These are phyloP conservation scores for Cryphonectria nitschkei DNA, from an alignment of 2,329 filamentous ascomycete species.

Conservation along the genomic window DNA sequence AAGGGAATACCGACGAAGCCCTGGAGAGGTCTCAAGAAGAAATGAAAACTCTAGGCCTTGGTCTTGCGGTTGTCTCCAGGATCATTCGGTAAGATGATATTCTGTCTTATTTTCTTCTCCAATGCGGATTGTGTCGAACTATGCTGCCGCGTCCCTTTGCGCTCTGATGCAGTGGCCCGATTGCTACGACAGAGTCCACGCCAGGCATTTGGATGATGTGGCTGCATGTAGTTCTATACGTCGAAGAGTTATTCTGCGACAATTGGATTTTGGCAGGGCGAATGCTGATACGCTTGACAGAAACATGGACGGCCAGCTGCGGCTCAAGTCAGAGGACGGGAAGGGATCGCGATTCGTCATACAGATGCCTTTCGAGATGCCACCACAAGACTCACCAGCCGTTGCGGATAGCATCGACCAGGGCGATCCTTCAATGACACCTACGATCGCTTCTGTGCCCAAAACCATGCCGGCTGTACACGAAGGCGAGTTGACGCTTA, in stretches of 20 bases:
- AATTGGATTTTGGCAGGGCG: background rate
- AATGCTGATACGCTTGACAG: background rate
- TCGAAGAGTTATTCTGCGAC: background rate
- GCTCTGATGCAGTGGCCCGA: background rate
- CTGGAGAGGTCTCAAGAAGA: conserved; percentile 37
- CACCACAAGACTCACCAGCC: conserved; percentile 34
- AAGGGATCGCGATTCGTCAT: conserved; percentile 84
- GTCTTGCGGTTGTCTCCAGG: conserved; percentile 84
- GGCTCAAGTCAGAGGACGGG: conserved; percentile 80
- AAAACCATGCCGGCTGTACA: conserved; percentile 38
- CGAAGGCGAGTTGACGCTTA: conserved; percentile 63
- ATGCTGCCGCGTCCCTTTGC: background rate
- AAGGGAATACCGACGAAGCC: conserved; percentile 30
- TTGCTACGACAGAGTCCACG: background rate
- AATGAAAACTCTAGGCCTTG: conserved; percentile 69
- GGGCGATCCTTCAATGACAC: conserved; percentile 28
- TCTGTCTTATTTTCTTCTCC: background rate
- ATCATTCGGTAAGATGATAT: conserved; percentile 58
- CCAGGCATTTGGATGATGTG: background rate
- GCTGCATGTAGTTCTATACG: background rate
- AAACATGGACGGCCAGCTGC: conserved; percentile 89
- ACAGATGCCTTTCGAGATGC: conserved; percentile 74
- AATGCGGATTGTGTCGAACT: background rate
- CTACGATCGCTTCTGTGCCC: conserved; percentile 39
- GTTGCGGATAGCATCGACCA: background rate